Conservation (phyloP, 2,329 filamentous ascomycete species). For the Esteya vermicola region DNA sequence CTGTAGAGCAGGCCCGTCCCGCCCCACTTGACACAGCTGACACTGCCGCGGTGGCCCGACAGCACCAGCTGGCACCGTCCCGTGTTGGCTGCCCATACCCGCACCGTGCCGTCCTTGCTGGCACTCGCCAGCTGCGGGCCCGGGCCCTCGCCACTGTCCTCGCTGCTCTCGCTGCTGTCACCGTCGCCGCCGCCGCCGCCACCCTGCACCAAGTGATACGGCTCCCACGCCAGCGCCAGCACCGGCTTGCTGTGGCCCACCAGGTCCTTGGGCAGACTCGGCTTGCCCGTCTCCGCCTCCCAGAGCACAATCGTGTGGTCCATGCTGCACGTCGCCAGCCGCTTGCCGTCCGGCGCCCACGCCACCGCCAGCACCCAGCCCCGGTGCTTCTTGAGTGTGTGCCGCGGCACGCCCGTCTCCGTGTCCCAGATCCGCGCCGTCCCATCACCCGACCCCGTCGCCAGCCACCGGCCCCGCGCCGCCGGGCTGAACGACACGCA, state of each 20-base stretch:
- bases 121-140: conserved; percentile 70
- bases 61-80: conserved; percentile 69
- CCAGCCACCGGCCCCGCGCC: conserved; percentile 56
- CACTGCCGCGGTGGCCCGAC: conserved; percentile 75
- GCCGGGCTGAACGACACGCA: conserved; percentile 74
- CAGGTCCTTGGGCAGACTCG: conserved; percentile 49
- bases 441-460: conserved; percentile 80
- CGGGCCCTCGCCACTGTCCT: conserved; percentile 32
- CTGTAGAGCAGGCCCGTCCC: conserved; percentile 78
- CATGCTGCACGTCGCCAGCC: conserved; percentile 82
- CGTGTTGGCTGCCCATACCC: conserved; percentile 73
- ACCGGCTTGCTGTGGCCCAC: conserved; percentile 87
- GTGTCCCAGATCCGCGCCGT: conserved; percentile 92
- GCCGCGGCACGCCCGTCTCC: conserved; percentile 77
- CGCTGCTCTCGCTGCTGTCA: neutral
- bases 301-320: conserved; percentile 85
- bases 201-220: conserved; percentile 66
- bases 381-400: conserved; percentile 75
- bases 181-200: neutral
- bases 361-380: conserved; percentile 81
- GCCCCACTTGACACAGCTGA: conserved; percentile 89
- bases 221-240: conserved; percentile 80
- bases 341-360: conserved; percentile 71
- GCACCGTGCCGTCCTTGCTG: conserved; percentile 77
- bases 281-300: conserved; percentile 69